Evolutionary conservation across 73 alveolate species (phyloP), one percentile per base, ranked within the genome.

Genomic region (Symbiodinium pilosum): DNA sequence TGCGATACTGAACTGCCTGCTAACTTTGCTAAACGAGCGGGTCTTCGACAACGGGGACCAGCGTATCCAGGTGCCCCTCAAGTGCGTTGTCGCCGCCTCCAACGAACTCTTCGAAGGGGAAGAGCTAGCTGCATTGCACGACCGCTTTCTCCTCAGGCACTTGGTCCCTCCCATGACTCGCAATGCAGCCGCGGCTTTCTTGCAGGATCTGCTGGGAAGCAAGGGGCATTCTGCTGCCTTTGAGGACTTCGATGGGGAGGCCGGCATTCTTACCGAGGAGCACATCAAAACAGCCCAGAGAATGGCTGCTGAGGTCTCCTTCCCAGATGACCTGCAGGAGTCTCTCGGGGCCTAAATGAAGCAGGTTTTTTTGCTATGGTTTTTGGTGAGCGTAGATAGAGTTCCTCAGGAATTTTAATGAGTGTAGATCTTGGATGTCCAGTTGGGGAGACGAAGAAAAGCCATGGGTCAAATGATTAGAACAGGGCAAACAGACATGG

Each of bases 61-160:
- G 51, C 43, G 87, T 34, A 39, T 38, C 24, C 51, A 77, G 87
- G 87, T 77, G 43, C 87, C 87, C 12, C 47, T 77, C 38, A 38
- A 39, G 87, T 77, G 87, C 30, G 87, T 77, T 38, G 87, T 77
- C 20, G 87, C 87, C 16, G 87, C 87, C 52, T 77, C 87, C 38
- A 77, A 77, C 32, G 87, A 77, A 51, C 87, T 77, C 28, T 39
- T 39, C 34, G 87, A 77, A 21, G 47, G 52, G 18, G 87, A 77
- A 16, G 87, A 77, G 87, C 87, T 77, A 30, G 87, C 24, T 20
- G 87, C 87, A 12, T 14, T 77, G 51, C 47, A 77, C 47, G 87
- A 77, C 51, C 87, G 87, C 87, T 77, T 77, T 51, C 47, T 77
- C n/a, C 87, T 77, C 39, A 64, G 81, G 34, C 81, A 64, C 81